phyloP scores from a whole-genome alignment of 2,329 filamentous ascomycete genomes.

The Arthrobotrys musiformis region DNA sequence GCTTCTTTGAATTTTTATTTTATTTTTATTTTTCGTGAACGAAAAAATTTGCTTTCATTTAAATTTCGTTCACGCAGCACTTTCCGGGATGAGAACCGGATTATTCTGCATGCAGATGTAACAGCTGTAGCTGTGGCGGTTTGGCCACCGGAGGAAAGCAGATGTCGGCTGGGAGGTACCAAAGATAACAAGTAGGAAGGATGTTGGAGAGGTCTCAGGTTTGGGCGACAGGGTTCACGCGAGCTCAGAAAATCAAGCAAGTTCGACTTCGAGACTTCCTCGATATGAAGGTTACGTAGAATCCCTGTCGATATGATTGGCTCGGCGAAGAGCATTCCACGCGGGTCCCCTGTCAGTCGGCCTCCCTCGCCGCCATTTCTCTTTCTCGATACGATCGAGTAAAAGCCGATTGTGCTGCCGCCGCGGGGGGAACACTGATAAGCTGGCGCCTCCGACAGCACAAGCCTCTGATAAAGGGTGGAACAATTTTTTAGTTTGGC shows the following conservation, averaged over 20 bases:
- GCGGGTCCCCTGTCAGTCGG: conserved; percentile 31
- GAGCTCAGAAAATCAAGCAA: conserved; percentile 35
- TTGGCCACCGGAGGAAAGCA: conserved; percentile 48
- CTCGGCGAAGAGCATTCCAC: conserved; percentile 52
- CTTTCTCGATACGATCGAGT: conserved; percentile 55
- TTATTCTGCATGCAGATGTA: conserved; percentile 24
- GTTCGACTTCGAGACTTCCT: conserved; percentile 3
- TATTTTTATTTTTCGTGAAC: neutral
- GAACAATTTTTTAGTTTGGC: neutral
- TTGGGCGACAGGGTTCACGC: conserved; percentile 46
- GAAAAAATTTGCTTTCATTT: too few species aligned
- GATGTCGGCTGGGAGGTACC: conserved; percentile 41
- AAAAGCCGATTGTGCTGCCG: conserved; percentile 20
- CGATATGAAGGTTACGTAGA: conserved; percentile 5
- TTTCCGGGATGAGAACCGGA: conserved; percentile 12
- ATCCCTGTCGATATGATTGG: conserved; percentile 42
- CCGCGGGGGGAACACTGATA: conserved; percentile 52
- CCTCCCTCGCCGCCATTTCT: conserved; percentile 29
- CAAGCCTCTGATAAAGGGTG: conserved; percentile 7
- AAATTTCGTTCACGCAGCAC: neutral
- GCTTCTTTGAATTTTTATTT: neutral
- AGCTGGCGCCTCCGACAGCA: neutral
- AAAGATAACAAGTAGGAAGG: conserved; percentile 40
- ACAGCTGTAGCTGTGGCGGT: too few species aligned
- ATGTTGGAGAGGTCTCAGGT: conserved; percentile 28